Percentiles rank a stretch among this genome's conserved stretches.
Conservation (phyloP, 2,329 filamentous ascomycete genomes). For the Venturia nashicola region DNA sequence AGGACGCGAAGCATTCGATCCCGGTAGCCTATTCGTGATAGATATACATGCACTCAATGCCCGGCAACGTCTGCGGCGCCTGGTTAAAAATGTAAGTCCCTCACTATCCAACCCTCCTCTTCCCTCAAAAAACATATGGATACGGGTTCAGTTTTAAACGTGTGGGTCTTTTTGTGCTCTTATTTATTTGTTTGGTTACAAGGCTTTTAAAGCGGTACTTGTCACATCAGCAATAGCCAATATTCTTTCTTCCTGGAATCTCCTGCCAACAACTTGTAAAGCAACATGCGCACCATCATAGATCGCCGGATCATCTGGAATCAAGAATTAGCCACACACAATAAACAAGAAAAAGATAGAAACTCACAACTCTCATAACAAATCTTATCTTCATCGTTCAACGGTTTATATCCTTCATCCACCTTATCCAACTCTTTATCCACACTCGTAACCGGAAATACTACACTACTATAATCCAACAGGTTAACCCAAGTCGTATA, state of each 20-base stretch:
- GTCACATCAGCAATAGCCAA: conserved; percentile 21
- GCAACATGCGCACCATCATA: conserved; percentile 27
- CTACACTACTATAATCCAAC: conserved; percentile 42
- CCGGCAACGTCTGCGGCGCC: background rate
- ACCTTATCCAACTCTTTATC: conserved; percentile 29
- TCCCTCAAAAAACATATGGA: background rate
- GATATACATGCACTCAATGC: background rate
- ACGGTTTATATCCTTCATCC: background rate
- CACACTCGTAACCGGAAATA: conserved; percentile 43
- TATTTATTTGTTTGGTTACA: background rate
- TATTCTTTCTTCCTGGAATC: conserved; percentile 27
- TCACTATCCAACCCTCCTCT: too few relatives aligned
- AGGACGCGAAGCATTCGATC: background rate
- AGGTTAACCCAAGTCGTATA: conserved; percentile 38
- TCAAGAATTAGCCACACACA: background rate
- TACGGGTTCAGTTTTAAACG: background rate
- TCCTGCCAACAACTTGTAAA: conserved; percentile 24
- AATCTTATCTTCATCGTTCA: conserved; percentile 10
- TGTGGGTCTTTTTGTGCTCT: too few relatives aligned
- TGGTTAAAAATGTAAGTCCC: background rate
- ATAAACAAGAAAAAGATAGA: background rate
- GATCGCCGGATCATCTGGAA: conserved; percentile 25
- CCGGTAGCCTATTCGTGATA: background rate
- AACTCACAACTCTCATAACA: conserved; percentile 11
- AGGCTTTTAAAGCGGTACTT: background rate